These are phyloP conservation scores for Schizonepeta tenuifolia DNA, from an alignment of 257 asterid species.

Conservation along the genomic window DNA sequence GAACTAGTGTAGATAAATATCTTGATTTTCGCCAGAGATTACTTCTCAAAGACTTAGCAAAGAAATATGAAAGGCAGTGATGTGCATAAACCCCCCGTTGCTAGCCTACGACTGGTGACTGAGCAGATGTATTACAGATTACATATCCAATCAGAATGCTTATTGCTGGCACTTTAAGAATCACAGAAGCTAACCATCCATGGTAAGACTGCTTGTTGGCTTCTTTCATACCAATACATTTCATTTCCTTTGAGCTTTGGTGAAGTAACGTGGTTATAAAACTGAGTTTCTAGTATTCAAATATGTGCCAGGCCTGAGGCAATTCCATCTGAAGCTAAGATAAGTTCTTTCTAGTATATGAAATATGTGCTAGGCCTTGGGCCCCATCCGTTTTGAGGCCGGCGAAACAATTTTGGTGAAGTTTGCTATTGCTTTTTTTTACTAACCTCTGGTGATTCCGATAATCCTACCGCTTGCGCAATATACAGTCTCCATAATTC, in stretches of 20 bases:
- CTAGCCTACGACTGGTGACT: slow-evolving; percentile 16
- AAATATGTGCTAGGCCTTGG: slow-evolving; percentile 25
- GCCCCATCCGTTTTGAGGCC: slow-evolving; percentile 34
- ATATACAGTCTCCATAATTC: slow-evolving; percentile 21
- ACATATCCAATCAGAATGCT: slow-evolving; percentile 1
- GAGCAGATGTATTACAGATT: slow-evolving; percentile 12
- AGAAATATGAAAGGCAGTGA: slow-evolving; percentile 70
- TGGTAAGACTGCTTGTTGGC: slow-evolving; percentile 35
- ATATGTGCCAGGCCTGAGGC: slow-evolving; percentile 30
- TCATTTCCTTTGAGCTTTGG: slow-evolving; percentile 15
- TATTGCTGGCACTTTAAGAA: slow-evolving; percentile 12
- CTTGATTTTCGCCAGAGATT: slow-evolving; percentile 84
- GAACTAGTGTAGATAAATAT: slow-evolving; percentile 84
- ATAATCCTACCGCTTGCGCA: slow-evolving; percentile 25
- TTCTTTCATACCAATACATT: slow-evolving; percentile 8
- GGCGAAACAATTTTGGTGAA: slow-evolving; percentile 33
- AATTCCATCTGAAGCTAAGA: slow-evolving; percentile 32
- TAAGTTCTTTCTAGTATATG: slow-evolving; percentile 14
- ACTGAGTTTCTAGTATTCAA: slow-evolving; percentile 11
- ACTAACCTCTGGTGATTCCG: slow-evolving; percentile 41
- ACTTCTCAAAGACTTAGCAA: slow-evolving; percentile 79
- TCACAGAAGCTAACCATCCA: slow-evolving; percentile 19
- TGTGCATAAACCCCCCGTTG: slow-evolving; percentile 20
- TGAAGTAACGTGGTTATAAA: slow-evolving; percentile 10
- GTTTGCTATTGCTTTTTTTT: slow-evolving; percentile 24